Conservation (phyloP, 2,329 filamentous ascomycete species). For the Arthrobotrys sinensis region DNA sequence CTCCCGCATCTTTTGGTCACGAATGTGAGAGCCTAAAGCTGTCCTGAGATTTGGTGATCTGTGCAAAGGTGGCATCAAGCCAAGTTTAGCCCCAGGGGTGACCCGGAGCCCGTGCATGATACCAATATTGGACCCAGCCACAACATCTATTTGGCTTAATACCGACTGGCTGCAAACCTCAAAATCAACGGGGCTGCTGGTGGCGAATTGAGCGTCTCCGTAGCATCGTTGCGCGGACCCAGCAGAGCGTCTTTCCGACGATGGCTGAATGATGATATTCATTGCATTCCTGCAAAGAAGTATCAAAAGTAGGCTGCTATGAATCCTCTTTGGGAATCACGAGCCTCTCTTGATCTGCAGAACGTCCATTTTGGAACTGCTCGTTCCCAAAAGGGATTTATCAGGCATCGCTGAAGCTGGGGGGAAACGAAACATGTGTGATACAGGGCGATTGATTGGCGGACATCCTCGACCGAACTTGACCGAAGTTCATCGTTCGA, state of each 20-base stretch:
- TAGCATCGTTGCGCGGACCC: neutral
- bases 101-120: slow-evolving; percentile 27
- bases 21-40: slow-evolving; percentile 30
- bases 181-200: slow-evolving; percentile 40
- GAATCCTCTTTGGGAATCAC: slow-evolving; percentile 50
- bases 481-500: slow-evolving; percentile 51
- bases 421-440: slow-evolving; percentile 43
- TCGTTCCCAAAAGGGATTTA: slow-evolving; percentile 29
- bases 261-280: slow-evolving; percentile 36
- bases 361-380: slow-evolving; percentile 24
- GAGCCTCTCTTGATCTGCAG: slow-evolving; percentile 19
- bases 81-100: slow-evolving; percentile 5
- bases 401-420: slow-evolving; percentile 15
- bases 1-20: slow-evolving; percentile 47
- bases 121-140: slow-evolving; percentile 35
- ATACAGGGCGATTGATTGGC: slow-evolving; percentile 37
- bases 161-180: slow-evolving; percentile 6
- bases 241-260: neutral
- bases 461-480: slow-evolving; percentile 43
- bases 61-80: slow-evolving; percentile 33
- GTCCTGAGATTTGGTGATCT: slow-evolving; percentile 20
- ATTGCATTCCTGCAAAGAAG: slow-evolving; percentile 29
- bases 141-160: slow-evolving; percentile 24
- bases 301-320: slow-evolving; percentile 14
- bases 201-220: slow-evolving; percentile 17